Evolutionary conservation across 75 land plant genomes (phyloP).

Genomic region (Isoetes taiwanensis): DNA sequence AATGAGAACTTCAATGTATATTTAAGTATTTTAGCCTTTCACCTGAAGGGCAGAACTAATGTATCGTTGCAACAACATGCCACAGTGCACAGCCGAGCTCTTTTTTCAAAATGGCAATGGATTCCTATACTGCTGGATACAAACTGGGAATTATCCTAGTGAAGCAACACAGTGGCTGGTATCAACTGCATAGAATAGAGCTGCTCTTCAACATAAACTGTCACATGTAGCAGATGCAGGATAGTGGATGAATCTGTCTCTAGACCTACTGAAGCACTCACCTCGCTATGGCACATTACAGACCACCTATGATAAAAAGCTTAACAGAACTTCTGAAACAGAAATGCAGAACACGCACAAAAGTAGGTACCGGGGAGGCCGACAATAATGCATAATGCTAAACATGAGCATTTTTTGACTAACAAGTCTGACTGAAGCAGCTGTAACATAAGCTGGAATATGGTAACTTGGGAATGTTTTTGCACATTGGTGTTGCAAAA

Average conservation of each 20-base stretch:
- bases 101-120: conserved; percentile 62
- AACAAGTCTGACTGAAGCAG: too few relatives aligned
- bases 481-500: too few relatives aligned
- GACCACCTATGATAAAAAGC: conserved; percentile 19
- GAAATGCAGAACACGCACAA: too few relatives aligned
- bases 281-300: conserved; percentile 26
- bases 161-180: conserved; percentile 92
- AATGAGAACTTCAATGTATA: conserved; percentile 11
- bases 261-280: conserved; percentile 51
- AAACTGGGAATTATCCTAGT: conserved; percentile 53
- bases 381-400: too few relatives aligned
- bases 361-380: too few relatives aligned
- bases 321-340: conserved; percentile 8
- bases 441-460: too few relatives aligned
- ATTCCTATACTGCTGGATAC: conserved; percentile 27
- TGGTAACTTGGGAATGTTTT: too few relatives aligned
- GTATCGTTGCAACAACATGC: conserved; percentile 36
- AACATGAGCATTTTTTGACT: too few relatives aligned
- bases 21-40: conserved; percentile 25
- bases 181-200: conserved; percentile 82
- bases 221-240: conserved; percentile 30
- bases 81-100: conserved; percentile 35
- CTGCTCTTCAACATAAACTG: conserved; percentile 39
- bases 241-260: conserved; percentile 75
- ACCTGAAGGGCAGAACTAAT: conserved; percentile 46